Evolutionary conservation across 345 rosid genomes (phyloP).

Genomic region (Gynandropsis gynandra): DNA sequence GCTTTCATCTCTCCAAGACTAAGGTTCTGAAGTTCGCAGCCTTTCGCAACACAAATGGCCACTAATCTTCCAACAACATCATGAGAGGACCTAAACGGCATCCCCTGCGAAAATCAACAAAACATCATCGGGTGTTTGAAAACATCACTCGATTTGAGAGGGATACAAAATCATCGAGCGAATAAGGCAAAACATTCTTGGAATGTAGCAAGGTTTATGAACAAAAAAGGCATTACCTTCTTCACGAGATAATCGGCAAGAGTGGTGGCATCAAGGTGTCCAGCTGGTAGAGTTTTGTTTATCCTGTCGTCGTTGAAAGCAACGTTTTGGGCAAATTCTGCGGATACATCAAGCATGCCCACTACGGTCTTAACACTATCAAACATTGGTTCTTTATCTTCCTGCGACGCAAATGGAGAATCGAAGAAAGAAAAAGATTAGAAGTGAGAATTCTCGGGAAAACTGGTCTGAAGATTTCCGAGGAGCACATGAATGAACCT

Average conservation of each 20-base stretch:
- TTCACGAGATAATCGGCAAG: slow-evolving; percentile 92
- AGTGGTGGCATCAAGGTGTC: slow-evolving; percentile 91
- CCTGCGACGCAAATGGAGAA: slow-evolving; percentile 37
- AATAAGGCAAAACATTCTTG: neutral
- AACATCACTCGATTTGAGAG: too few relatives aligned
- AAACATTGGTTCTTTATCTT: slow-evolving; percentile 90
- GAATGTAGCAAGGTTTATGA: neutral
- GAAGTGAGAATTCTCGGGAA: slow-evolving; percentile 3
- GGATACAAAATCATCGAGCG: too few relatives aligned
- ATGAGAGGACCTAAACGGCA: slow-evolving; percentile 92
- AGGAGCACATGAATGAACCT: slow-evolving; percentile 33
- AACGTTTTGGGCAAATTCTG: slow-evolving; percentile 84
- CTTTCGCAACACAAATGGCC: slow-evolving; percentile 61
- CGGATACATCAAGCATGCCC: slow-evolving; percentile 92
- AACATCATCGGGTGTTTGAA: neutral
- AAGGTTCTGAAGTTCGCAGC: slow-evolving; percentile 68
- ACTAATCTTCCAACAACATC: slow-evolving; percentile 87
- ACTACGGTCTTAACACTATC: slow-evolving; percentile 77
- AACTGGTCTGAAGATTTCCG: too few relatives aligned
- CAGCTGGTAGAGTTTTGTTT: slow-evolving; percentile 72
- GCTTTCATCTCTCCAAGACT: slow-evolving; percentile 60
- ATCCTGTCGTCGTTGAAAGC: slow-evolving; percentile 62
- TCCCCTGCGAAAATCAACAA: slow-evolving; percentile 41
- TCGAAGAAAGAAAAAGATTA: too few relatives aligned
- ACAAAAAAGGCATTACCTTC: slow-evolving; percentile 44